Conservation (phyloP, 1,284 basidiomycete species). For the Cutaneotrichosporon spelunceum region DNA sequence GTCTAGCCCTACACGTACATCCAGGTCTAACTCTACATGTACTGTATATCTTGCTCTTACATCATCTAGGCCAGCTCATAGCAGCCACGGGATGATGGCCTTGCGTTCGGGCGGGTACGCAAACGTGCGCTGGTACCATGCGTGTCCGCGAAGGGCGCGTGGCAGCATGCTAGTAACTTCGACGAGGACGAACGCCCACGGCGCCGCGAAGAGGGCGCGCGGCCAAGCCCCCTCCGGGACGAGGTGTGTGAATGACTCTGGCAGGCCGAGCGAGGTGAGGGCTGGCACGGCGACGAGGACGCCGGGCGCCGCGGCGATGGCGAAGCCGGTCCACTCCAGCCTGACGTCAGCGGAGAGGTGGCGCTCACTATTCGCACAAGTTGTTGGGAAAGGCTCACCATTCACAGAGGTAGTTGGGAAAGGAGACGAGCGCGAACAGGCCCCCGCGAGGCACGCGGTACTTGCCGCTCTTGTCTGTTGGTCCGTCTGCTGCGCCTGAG, state of each 20-base stretch:
- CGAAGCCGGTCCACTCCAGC: slow-evolving; percentile 79
- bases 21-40: too few relatives aligned
- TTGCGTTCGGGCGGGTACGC: slow-evolving; percentile 65
- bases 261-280: not conserved
- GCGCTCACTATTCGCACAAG: too few relatives aligned
- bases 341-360: slow-evolving; percentile 50
- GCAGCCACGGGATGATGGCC: slow-evolving; percentile 58
- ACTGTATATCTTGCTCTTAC: not conserved
- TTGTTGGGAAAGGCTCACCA: slow-evolving; percentile 53
- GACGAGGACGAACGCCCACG: slow-evolving; percentile 70
- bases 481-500: slow-evolving; percentile 11
- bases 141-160: slow-evolving; percentile 71
- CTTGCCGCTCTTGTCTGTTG: slow-evolving; percentile 33
- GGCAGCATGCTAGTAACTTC: slow-evolving; percentile 74
- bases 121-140: slow-evolving; percentile 74
- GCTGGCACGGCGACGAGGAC: slow-evolving; percentile 24
- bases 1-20: too few relatives aligned
- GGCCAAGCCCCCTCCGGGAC: slow-evolving; percentile 26
- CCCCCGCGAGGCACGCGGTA: slow-evolving; percentile 81
- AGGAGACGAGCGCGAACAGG: slow-evolving; percentile 75
- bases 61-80: too few relatives aligned
- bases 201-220: slow-evolving; percentile 56
- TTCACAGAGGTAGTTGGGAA: slow-evolving; percentile 89
- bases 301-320: slow-evolving; percentile 56
- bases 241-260: not conserved